Base-by-base conservation (phyloP, 106 monocot genomes). In the Dactylorhiza incarnata region DNA sequence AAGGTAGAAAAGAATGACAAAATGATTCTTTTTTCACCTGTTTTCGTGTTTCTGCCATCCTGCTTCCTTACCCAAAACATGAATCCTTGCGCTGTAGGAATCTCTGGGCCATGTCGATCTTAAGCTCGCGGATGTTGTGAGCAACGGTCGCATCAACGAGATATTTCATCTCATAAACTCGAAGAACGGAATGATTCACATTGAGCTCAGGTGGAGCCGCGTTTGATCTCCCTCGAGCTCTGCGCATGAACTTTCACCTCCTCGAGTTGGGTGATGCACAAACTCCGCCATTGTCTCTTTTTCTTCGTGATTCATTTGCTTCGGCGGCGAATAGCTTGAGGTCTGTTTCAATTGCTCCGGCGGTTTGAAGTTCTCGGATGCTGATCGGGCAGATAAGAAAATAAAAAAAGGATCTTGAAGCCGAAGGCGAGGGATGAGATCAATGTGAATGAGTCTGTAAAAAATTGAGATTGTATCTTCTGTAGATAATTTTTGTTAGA, bases 141-240 rank as follows among this genome's bases (percentile, higher is more conserved):
- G 86, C 74, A 97, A 94, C 8, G 87, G 89, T 0, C 83, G 89
- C 53, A 97, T 97, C 24, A 91, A 94, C 50, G 80, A 89, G 46
- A 82, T 70, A 49, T 94, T 91, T 73, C 76, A 97, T 83, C 82
- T 97, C 66, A 87, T 97, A 50, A 91, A 94, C 76, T 97, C 93
- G 17, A 85, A 72, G 79, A 91, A 87, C 45, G 97, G 97, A 77
- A 73, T 37, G 16, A 78, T 97, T 50, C 78, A 93, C 48, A 68
- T 93, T 11, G 95, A 93, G 59, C 78, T 93, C 49, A 87, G 70
- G 83, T 96, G 93, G 95, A 89, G 79, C 24, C 85, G 85, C 58
- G 66, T 85, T 25, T 93, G 65, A 65, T 2, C 65, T 52, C 9
- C 9, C 8, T 25, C 65, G 12, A 11, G 9, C 12, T 65, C 7